Evolutionary conservation across 805 yeast genomes (phyloP).

Genomic region (Spencermartinsiella europaea): DNA sequence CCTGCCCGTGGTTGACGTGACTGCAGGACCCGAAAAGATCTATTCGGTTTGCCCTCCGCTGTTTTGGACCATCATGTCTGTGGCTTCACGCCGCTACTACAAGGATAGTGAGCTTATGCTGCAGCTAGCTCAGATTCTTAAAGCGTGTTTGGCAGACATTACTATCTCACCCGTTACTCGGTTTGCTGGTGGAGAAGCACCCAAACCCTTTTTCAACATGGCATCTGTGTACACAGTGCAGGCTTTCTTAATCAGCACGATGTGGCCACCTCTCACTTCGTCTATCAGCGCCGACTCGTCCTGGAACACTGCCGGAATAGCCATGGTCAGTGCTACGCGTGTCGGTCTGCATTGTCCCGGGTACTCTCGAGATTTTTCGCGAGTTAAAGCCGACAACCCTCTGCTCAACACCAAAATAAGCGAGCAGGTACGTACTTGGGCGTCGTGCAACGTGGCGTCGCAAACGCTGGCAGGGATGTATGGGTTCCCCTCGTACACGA

Average conservation of each 20-base stretch:
- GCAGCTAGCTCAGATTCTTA: slow-evolving; percentile 61
- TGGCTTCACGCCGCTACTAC: slow-evolving; percentile 63
- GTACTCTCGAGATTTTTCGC: slow-evolving; percentile 43
- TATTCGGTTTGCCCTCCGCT: slow-evolving; percentile 78
- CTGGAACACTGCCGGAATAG: slow-evolving; percentile 93
- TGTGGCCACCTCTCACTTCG: slow-evolving; percentile 96
- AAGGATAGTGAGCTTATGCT: slow-evolving; percentile 44
- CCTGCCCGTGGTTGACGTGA: slow-evolving; percentile 80
- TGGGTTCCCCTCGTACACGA: slow-evolving; percentile 92
- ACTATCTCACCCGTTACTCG: slow-evolving; percentile 87
- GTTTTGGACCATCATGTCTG: slow-evolving; percentile 90
- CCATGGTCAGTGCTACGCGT: slow-evolving; percentile 85
- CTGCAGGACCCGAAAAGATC: slow-evolving; percentile 74
- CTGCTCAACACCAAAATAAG: slow-evolving; percentile 36
- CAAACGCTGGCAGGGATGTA: slow-evolving; percentile 87
- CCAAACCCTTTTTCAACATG: slow-evolving; percentile 59
- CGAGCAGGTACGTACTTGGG: slow-evolving; percentile 89
- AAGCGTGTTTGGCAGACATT: slow-evolving; percentile 75
- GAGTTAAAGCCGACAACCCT: slow-evolving; percentile 40
- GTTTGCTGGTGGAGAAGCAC: slow-evolving; percentile 46
- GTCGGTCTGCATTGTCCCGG: slow-evolving; percentile 88
- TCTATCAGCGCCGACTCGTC: slow-evolving; percentile 93
- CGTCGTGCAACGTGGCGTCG: slow-evolving; percentile 84
- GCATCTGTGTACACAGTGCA: slow-evolving; percentile 93
- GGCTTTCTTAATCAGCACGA: slow-evolving; percentile 79